These are phyloP conservation scores for Termitomyces sp. DNA, from an alignment of 768 basidiomycete species.

Conservation along the genomic window DNA sequence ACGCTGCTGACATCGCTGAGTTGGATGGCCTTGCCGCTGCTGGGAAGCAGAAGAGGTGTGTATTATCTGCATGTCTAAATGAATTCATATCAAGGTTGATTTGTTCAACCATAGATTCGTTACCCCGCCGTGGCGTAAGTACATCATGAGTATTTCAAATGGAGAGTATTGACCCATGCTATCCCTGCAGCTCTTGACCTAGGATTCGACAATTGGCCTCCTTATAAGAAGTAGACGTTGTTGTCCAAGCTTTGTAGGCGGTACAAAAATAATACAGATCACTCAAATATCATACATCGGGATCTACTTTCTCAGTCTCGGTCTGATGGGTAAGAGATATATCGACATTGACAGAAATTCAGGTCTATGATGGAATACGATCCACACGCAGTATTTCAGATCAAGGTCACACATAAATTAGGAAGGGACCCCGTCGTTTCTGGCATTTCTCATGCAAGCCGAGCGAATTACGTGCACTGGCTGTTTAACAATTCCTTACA, in stretches of 20 bases:
- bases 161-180: neutral
- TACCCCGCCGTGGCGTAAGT: constrained; percentile 67
- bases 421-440: neutral
- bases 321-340: neutral
- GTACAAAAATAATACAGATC: neutral
- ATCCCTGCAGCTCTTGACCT: constrained; percentile 48
- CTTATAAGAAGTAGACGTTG: constrained; percentile 12
- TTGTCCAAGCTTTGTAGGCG: neutral
- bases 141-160: neutral
- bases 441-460: neutral
- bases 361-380: neutral
- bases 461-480: neutral
- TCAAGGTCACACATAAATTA: neutral
- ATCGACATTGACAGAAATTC: neutral
- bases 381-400: neutral
- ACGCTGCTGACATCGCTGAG: constrained; percentile 42
- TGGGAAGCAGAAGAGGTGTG: constrained; percentile 61
- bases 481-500: neutral
- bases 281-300: neutral
- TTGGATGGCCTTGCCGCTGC: constrained; percentile 53
- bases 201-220: constrained; percentile 65
- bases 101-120: constrained; percentile 35
- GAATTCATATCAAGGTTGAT: neutral
- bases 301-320: no score
- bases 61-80: neutral